Conservation (phyloP, 805 yeast species). For the Candida broadrunensis region DNA sequence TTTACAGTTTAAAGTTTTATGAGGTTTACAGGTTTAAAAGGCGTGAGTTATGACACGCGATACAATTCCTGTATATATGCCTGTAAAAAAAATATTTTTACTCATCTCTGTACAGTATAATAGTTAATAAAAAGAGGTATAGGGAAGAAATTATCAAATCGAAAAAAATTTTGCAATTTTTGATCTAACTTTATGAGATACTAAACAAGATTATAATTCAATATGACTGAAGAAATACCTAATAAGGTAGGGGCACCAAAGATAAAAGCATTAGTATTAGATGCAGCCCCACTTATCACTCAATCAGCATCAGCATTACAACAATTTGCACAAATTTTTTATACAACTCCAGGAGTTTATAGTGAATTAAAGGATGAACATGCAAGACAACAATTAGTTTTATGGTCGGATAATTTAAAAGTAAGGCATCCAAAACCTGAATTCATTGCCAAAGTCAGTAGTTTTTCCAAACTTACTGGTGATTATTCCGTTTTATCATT, state of each 20-base stretch:
- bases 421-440: slow-evolving; percentile 75
- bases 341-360: slow-evolving; percentile 89
- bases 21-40: no score
- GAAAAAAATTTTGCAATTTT: no score
- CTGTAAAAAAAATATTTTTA: no score
- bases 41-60: no score
- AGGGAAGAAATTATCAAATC: no score
- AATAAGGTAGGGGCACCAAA: slow-evolving; percentile 18
- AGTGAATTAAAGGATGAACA: slow-evolving; percentile 83
- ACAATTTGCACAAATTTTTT: slow-evolving; percentile 66
- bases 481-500: slow-evolving; percentile 84
- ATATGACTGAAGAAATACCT: no score
- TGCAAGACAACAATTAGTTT: slow-evolving; percentile 70
- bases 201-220: no score
- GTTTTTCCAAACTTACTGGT: slow-evolving; percentile 85
- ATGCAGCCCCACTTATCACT: slow-evolving; percentile 93
- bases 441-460: slow-evolving; percentile 61
- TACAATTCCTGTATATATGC: no score
- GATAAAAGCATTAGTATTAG: slow-evolving; percentile 68
- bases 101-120: no score
- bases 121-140: no score
- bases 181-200: no score
- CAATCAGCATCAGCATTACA: slow-evolving; percentile 74
- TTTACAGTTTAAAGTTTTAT: no score
- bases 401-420: slow-evolving; percentile 74